A percentile compares a stretch with the other conserved stretches of the same genome.
Conservation (phyloP, 2,329 filamentous ascomycete species). For the Fusarium sp. region DNA sequence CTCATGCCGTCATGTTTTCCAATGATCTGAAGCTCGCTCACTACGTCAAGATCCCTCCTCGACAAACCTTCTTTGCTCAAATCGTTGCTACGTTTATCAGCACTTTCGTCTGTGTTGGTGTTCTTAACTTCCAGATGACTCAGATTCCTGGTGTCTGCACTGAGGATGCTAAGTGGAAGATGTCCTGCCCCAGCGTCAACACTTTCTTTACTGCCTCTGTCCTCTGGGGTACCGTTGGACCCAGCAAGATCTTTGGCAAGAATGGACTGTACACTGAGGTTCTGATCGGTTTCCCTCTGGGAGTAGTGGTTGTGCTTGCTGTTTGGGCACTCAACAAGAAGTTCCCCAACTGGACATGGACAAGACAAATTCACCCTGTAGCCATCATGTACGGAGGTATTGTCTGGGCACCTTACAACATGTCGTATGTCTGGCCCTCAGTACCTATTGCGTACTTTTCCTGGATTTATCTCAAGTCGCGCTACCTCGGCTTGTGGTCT, state of each 20-base stretch:
- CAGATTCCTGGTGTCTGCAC: conserved; percentile 66
- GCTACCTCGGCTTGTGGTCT: conserved; percentile 66
- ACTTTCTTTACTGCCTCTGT: conserved; percentile 71
- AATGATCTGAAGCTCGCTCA: conserved; percentile 65
- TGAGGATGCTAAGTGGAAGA: conserved; percentile 61
- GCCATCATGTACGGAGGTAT: conserved; percentile 64
- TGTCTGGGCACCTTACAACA: conserved; percentile 65
- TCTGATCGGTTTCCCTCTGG: conserved; percentile 66
- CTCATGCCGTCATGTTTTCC: conserved; percentile 66
- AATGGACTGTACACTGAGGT: conserved; percentile 64
- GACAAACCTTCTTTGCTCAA: conserved; percentile 71
- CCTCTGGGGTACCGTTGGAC: conserved; percentile 69
- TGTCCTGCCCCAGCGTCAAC: conserved; percentile 67
- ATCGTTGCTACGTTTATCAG: conserved; percentile 70
- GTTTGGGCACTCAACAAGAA: conserved; percentile 59
- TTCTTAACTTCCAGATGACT: conserved; percentile 65
- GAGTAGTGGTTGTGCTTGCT: conserved; percentile 61
- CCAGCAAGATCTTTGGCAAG: conserved; percentile 64
- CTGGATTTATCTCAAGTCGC: conserved; percentile 66
- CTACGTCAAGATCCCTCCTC: conserved; percentile 74
- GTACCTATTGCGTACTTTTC: conserved; percentile 68
- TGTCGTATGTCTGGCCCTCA: conserved; percentile 66
- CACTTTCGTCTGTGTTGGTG: conserved; percentile 65
- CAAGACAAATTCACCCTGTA: conserved; percentile 64
- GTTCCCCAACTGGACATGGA: conserved; percentile 58